phyloP scores from a whole-genome alignment of 768 basidiomycete genomes.

The Tylopilus rubrobrunneus region DNA sequence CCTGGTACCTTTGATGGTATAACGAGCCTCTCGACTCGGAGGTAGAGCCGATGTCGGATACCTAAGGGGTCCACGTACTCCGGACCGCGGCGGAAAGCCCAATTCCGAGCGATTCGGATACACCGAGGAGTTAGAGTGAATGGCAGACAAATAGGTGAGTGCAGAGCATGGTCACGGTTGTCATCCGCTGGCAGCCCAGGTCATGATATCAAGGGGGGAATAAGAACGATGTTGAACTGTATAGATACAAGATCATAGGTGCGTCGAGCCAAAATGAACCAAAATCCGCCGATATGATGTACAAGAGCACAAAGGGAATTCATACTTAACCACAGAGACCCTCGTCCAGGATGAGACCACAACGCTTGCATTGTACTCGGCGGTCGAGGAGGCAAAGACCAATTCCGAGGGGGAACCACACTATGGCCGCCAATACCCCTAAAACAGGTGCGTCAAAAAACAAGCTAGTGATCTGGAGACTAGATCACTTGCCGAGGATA shows the following conservation, averaged over 20 bases:
- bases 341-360: conserved; percentile 37
- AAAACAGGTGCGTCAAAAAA: background rate
- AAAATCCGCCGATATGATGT: background rate
- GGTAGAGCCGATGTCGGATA: too few relatives aligned
- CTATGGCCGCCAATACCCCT: conserved; percentile 78
- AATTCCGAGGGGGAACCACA: conserved; percentile 86
- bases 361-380: conserved; percentile 58
- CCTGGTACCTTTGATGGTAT: background rate
- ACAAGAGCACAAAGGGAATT: background rate
- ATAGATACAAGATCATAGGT: conserved; percentile 15
- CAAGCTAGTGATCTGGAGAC: background rate
- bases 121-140: too few relatives aligned
- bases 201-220: background rate
- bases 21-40: too few relatives aligned
- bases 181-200: background rate
- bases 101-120: too few relatives aligned
- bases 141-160: background rate
- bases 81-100: too few relatives aligned
- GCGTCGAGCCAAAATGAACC: background rate
- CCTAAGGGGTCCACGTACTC: too few relatives aligned
- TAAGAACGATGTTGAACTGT: background rate
- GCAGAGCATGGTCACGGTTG: background rate
- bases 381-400: conserved; percentile 76
- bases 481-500: conserved; percentile 51
- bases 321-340: conserved; percentile 31